These are phyloP conservation scores for Cladophialophora psammophila DNA, from an alignment of 2,329 filamentous ascomycete species.

Conservation along the genomic window DNA sequence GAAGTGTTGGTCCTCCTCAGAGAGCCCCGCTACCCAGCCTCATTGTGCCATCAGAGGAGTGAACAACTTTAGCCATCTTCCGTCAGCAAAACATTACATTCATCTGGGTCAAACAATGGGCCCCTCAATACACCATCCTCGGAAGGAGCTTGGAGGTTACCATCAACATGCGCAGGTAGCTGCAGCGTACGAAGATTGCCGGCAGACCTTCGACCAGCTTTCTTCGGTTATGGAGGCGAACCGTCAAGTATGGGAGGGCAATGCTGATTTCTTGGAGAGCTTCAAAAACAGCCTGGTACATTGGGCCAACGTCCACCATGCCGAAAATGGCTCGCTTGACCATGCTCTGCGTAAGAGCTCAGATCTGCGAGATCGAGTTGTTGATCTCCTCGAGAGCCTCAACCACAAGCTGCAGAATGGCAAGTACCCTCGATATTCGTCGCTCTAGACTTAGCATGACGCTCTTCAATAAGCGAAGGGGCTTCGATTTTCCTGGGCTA, in stretches of 20 bases:
- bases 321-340: conserved; percentile 3
- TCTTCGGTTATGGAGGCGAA: conserved; percentile 6
- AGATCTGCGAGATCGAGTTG: not conserved
- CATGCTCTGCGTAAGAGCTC: conserved; percentile 6
- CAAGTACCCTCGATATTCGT: not conserved
- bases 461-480: too few species aligned
- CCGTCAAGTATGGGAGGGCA: conserved; percentile 6
- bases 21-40: too few species aligned
- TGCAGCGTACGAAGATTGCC: conserved; percentile 7
- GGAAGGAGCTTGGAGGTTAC: conserved; percentile 7
- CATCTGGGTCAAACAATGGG: not conserved
- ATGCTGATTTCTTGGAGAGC: conserved; percentile 6
- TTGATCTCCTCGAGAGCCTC: conserved; percentile 8
- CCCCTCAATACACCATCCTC: not conserved
- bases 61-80: too few species aligned
- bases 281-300: not conserved
- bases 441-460: too few species aligned
- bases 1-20: too few species aligned
- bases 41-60: too few species aligned
- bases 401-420: not conserved
- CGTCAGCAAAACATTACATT: too few species aligned
- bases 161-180: conserved; percentile 5
- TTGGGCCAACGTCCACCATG: not conserved
- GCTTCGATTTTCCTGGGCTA: too few species aligned
- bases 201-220: conserved; percentile 6